Evolutionary conservation across 2,329 filamentous ascomycete genomes (phyloP), one percentile per base, ranked within the genome.

Genomic region (Sporothrix dimorphospora): DNA sequence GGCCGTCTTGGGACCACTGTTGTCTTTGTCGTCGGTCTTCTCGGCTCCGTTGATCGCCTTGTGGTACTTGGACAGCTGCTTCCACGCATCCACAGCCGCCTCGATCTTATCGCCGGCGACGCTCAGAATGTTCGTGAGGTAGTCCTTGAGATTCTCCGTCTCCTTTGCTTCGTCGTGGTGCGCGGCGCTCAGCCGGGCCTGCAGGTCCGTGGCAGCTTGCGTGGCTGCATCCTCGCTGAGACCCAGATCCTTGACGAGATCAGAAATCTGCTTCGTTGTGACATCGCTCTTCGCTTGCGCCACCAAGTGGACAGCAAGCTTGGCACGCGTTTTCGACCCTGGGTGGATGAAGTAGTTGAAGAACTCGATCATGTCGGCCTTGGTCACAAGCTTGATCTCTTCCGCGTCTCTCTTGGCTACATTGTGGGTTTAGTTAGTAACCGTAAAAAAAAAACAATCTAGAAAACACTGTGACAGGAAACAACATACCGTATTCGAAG

Each of bases 271-370:
- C 71, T 81, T 79, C 49, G 77, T 79, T 19, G 78, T 81, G 67
- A 81, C 81, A 34, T 84, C 83, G 38, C 86, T 84, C 69, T 83
- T 82, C 2, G 88, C 86, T 78, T 95, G 92, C 0, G 95, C 95
- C 71, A 91, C 87, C 30, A 98, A 85, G 78, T 98, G 92, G 19
- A 98, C 89, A 0, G 93, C 90, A 7, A 97, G 82, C 79, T 98
- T 97, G n/a, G 94, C 90, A 66, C 96, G 89, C 0, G 83, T 84
- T 0, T 86, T 81, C 3, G 95, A 98, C 1, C 85, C 82, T 0
- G 94, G 94, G 73, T 90, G 87, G 76, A 99, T 92, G 81, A 90
- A 92, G 34, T 88, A 86, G 42, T 88, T 83, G 83, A 90, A 98
- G 82, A 97, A 98, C 9, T 90, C 86, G 34, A 94, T 79, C 81